phyloP scores from a whole-genome alignment of 768 basidiomycete genomes.

The Suillus subalutaceus region DNA sequence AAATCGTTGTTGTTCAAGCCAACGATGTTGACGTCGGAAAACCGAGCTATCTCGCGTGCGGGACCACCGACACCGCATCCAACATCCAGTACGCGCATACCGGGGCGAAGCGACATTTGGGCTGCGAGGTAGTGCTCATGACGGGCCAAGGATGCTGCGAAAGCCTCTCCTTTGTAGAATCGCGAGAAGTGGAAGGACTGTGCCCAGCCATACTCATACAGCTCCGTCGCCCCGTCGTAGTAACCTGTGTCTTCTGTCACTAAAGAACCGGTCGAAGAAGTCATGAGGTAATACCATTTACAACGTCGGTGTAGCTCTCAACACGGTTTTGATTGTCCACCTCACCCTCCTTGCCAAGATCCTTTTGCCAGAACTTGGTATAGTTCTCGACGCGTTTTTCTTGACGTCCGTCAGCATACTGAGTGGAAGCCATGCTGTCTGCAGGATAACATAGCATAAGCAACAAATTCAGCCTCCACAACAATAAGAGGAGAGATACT shows the following conservation, averaged over 20 bases:
- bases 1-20: conserved; percentile 94
- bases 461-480: neutral
- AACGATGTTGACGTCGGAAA: conserved; percentile 77
- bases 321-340: conserved; percentile 73
- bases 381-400: conserved; percentile 79
- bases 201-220: conserved; percentile 91
- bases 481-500: neutral
- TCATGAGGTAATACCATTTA: conserved; percentile 67
- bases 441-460: neutral
- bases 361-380: conserved; percentile 90
- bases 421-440: conserved; percentile 17
- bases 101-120: conserved; percentile 76
- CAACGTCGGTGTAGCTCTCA: conserved; percentile 87
- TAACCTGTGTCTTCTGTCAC: conserved; percentile 56
- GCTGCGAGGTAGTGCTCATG: conserved; percentile 94
- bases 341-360: conserved; percentile 67
- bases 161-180: conserved; percentile 86
- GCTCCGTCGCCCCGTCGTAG: conserved; percentile 90
- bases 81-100: conserved; percentile 93
- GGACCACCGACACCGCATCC: conserved; percentile 96
- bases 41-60: conserved; percentile 87
- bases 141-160: conserved; percentile 69
- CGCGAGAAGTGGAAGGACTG: conserved; percentile 93
- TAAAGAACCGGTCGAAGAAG: neutral
- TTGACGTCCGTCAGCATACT: conserved; percentile 59